phyloP scores from a whole-genome alignment of 495 filamentous ascomycete genomes.

The Neohortaea acidophila region DNA sequence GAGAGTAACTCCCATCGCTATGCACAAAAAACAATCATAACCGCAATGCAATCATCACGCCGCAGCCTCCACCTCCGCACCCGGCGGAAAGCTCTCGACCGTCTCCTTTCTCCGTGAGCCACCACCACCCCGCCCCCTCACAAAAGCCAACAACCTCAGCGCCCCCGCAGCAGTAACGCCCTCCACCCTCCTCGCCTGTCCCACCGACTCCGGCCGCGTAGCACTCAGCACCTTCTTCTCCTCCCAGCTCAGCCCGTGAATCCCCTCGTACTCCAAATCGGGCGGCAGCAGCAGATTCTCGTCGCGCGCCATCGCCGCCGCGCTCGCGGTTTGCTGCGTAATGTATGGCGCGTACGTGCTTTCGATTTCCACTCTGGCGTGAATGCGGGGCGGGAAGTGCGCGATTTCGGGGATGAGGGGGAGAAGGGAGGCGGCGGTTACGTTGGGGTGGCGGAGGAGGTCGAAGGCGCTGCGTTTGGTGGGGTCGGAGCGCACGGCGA shows the following conservation, averaged over 20 bases:
- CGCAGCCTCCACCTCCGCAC: constrained; percentile 7
- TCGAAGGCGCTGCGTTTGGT: constrained; percentile 54
- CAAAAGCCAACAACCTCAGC: constrained; percentile 40
- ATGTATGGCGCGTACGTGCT: constrained; percentile 76
- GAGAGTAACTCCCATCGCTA: constrained; percentile 3
- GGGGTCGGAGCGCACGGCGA: constrained; percentile 46
- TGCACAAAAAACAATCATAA: neutral
- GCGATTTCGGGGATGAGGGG: constrained; percentile 38
- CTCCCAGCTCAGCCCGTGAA: constrained; percentile 61
- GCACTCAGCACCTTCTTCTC: constrained; percentile 55
- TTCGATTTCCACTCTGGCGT: constrained; percentile 59
- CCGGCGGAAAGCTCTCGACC: constrained; percentile 9
- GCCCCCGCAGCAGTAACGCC: constrained; percentile 54
- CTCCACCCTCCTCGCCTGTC: constrained; percentile 78
- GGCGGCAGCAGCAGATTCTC: constrained; percentile 57
- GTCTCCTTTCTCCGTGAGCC: constrained; percentile 22
- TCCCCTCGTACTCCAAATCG: constrained; percentile 59
- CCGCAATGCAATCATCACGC: too few species aligned
- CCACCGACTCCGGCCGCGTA: constrained; percentile 65
- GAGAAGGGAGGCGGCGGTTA: constrained; percentile 40
- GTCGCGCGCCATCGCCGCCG: constrained; percentile 53
- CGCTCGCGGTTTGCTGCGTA: constrained; percentile 46
- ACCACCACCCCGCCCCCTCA: constrained; percentile 25
- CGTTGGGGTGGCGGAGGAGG: constrained; percentile 47
- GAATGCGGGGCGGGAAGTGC: constrained; percentile 41